phyloP scores from a whole-genome alignment of 306 rosid genomes.

The Glycine soja region DNA sequence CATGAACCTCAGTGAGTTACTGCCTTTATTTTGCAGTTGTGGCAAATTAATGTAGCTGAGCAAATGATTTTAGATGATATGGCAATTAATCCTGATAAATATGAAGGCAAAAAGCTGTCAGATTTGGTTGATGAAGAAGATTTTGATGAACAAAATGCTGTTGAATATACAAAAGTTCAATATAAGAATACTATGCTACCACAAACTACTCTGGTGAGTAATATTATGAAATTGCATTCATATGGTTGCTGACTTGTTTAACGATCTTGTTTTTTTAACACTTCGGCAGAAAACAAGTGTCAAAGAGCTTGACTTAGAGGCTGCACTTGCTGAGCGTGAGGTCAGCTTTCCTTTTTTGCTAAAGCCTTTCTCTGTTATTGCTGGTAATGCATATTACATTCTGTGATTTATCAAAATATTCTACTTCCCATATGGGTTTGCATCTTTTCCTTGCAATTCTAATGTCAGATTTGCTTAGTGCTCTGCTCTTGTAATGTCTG shows the following conservation, averaged over 20 bases:
- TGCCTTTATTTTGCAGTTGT: slow-evolving; percentile 68
- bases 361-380: slow-evolving; percentile 22
- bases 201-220: slow-evolving; percentile 76
- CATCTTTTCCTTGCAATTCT: background rate
- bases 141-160: slow-evolving; percentile 78
- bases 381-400: slow-evolving; percentile 28
- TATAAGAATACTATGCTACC: slow-evolving; percentile 75
- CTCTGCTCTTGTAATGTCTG: background rate
- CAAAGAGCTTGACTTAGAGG: slow-evolving; percentile 90
- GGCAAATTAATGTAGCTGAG: slow-evolving; percentile 95
- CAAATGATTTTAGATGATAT: slow-evolving; percentile 87
- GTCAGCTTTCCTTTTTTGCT: slow-evolving; percentile 55
- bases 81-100: slow-evolving; percentile 82
- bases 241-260: slow-evolving; percentile 44
- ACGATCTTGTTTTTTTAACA: slow-evolving; percentile 42
- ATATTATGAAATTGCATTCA: slow-evolving; percentile 33
- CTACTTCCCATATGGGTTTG: slow-evolving; percentile 31
- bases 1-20: background rate
- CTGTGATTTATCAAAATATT: slow-evolving; percentile 14
- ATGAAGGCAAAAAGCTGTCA: slow-evolving; percentile 71
- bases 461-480: background rate
- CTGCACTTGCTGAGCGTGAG: slow-evolving; percentile 90
- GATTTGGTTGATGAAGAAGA: slow-evolving; percentile 79
- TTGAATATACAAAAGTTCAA: slow-evolving; percentile 67
- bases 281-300: slow-evolving; percentile 82